Evolutionary conservation across 139 green algal genomes (phyloP).

Genomic region (Chlamydomonas schloesseri): DNA sequence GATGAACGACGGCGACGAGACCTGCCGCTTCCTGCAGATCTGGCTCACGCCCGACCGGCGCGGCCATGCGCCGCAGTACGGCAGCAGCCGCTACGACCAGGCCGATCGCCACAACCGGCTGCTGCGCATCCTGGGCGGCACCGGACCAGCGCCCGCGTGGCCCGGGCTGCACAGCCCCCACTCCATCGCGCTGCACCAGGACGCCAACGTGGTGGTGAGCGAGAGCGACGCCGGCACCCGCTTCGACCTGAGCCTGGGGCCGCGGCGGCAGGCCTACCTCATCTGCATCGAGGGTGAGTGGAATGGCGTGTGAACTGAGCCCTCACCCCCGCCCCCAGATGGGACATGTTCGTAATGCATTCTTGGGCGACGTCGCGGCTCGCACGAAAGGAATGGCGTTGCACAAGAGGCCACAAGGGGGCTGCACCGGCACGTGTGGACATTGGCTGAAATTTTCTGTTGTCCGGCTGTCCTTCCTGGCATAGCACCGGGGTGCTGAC

Average conservation of each 20-base stretch:
- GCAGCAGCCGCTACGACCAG: slow-evolving; percentile 49
- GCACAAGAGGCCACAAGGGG: no score
- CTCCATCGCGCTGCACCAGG: slow-evolving; percentile 66
- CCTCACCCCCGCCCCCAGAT: no score
- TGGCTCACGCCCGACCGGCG: slow-evolving; percentile 81
- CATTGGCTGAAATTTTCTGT: no score
- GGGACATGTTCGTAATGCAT: no score
- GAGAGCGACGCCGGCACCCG: slow-evolving; percentile 67
- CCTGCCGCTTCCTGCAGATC: slow-evolving; percentile 82
- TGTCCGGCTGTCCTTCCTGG: no score
- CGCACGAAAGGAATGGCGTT: no score
- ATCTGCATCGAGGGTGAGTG: slow-evolving; percentile 74
- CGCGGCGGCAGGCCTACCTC: slow-evolving; percentile 65
- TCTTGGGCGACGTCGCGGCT: no score
- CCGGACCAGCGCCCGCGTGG: slow-evolving; percentile 42
- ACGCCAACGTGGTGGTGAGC: slow-evolving; percentile 81
- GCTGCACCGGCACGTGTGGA: no score
- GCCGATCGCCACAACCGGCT: slow-evolving; percentile 78
- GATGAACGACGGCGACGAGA: slow-evolving; percentile 79
- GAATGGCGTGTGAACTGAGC: no score
- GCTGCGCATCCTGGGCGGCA: slow-evolving; percentile 81
- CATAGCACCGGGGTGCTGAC: no score
- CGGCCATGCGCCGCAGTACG: slow-evolving; percentile 78
- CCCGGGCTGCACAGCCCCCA: slow-evolving; percentile 1
- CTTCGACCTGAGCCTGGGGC: slow-evolving; percentile 56